These are phyloP conservation scores for Colletotrichum tropicale DNA, from an alignment of 2,329 filamentous ascomycete genomes.

Conservation along the genomic window DNA sequence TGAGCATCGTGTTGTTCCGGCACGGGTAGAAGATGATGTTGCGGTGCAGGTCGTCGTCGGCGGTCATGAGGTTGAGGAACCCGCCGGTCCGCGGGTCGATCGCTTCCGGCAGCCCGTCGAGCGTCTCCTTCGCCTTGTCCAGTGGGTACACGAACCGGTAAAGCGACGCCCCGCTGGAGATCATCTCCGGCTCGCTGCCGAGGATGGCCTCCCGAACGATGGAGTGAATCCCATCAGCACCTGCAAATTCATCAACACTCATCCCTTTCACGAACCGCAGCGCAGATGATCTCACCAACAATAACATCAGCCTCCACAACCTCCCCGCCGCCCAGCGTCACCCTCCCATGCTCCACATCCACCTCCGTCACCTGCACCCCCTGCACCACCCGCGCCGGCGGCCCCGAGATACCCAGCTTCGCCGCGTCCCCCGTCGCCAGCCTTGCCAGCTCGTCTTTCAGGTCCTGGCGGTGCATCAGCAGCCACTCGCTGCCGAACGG, in stretches of 20 bases:
- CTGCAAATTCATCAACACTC: not conserved
- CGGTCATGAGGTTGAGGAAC: conserved; percentile 7
- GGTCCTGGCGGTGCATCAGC: not conserved
- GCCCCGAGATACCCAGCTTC: conserved; percentile 3
- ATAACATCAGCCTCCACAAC: not conserved
- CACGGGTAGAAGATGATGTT: conserved; percentile 14
- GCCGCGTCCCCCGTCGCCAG: conserved; percentile 11
- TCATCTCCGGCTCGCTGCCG: not conserved
- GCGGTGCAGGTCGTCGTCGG: not conserved
- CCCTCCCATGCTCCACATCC: not conserved
- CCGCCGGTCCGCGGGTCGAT: not conserved
- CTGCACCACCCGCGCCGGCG: not conserved
- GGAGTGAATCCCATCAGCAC: conserved; percentile 14
- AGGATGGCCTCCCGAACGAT: not conserved
- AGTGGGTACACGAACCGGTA: conserved; percentile 9
- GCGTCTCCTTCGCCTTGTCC: not conserved
- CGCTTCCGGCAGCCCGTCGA: not conserved
- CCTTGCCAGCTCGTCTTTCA: not conserved
- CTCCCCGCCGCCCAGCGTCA: not conserved
- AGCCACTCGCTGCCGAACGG: conserved; percentile 16
- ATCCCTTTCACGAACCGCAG: rapidly evolving
- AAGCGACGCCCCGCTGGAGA: not conserved
- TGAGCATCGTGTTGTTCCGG: not conserved
- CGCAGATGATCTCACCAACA: not conserved
- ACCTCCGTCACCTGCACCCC: not conserved